Evolutionary conservation across 352 stramenopile species (phyloP), one percentile per base, ranked within the genome.

Genomic region (Phytophthora pseudosyringae): DNA sequence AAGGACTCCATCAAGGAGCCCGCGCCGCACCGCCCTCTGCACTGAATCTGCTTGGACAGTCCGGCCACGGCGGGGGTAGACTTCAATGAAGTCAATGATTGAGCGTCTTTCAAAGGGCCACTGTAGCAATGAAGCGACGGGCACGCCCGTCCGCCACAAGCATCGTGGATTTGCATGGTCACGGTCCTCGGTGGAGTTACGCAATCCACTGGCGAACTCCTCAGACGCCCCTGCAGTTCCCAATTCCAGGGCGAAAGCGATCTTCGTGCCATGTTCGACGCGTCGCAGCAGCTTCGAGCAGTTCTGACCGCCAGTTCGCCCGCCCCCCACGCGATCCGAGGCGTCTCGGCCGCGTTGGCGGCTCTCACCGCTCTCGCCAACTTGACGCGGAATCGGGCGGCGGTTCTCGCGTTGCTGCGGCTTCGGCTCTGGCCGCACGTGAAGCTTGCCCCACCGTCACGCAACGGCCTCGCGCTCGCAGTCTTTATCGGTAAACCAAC

Each of bases 401-500:
- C 69, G 33, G 45, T 79, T 56, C 33, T 78, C 9, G 55, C 59
- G 25, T 15, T 71, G 5, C 28, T 74, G 43, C 33, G 29, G 18
- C n/a, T 36, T 12, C 28, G 43, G 5, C 57, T 69, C 29, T 47
- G 64, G 12, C 55, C 58, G 46, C 32, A 36, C 5, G 41, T 81
- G 9, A 62, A 57, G 18, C 26, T 80, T 32, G 44, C 18, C 15
- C 41, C 39, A 6, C 75, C 75, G 10, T 79, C 77, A 28, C 73
- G 73, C 21, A 84, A 70, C 39, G 39, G 73, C n/a, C 18, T 72
- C 18, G 72, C 78, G 1, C 58, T 89, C 16, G 73, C 69, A 7
- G 48, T 89, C 16, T 89, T 86, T 62, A 72, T 89, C 28, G 78
- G 80, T 87, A 69, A 32, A 25, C 50, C 3, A 21, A 21, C 21